These are phyloP conservation scores for Aphanomyces cochlioides DNA, from an alignment of 352 stramenopile species.

Conservation along the genomic window DNA sequence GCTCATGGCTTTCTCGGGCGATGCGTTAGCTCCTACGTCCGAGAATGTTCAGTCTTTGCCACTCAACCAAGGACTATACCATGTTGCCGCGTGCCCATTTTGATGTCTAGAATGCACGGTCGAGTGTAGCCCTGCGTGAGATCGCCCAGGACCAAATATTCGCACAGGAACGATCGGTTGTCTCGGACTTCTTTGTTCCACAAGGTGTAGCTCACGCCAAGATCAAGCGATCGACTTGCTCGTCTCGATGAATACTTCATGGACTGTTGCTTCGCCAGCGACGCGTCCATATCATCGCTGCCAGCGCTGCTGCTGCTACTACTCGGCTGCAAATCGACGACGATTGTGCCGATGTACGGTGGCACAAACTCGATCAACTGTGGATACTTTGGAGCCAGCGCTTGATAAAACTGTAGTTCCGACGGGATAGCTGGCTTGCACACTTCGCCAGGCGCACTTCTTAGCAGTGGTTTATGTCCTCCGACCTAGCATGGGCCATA, in stretches of 20 bases:
- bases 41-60: too few species aligned
- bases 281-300: neutral
- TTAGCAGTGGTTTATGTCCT: constrained; percentile 69
- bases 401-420: constrained; percentile 73
- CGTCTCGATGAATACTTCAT: neutral
- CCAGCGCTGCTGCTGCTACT: constrained; percentile 18
- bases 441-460: constrained; percentile 56
- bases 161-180: constrained; percentile 3
- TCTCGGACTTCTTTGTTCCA: constrained; percentile 26
- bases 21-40: constrained; percentile 45
- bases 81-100: constrained; percentile 77
- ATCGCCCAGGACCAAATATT: constrained; percentile 70
- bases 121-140: constrained; percentile 59
- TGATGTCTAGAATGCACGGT: constrained; percentile 76
- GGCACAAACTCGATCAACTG: constrained; percentile 67
- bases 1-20: constrained; percentile 59
- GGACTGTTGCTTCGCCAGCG: neutral
- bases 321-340: constrained; percentile 50
- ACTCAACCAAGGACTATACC: constrained; percentile 13
- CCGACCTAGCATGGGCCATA: constrained; percentile 40
- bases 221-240: constrained; percentile 19
- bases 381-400: constrained; percentile 44
- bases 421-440: constrained; percentile 72
- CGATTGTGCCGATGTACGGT: constrained; percentile 60
- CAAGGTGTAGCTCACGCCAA: constrained; percentile 16